A percentile compares a stretch with the other conserved stretches of the same genome.
Conservation (phyloP, 371 early-diverging fungal species). For the Parasitella parasitica region DNA sequence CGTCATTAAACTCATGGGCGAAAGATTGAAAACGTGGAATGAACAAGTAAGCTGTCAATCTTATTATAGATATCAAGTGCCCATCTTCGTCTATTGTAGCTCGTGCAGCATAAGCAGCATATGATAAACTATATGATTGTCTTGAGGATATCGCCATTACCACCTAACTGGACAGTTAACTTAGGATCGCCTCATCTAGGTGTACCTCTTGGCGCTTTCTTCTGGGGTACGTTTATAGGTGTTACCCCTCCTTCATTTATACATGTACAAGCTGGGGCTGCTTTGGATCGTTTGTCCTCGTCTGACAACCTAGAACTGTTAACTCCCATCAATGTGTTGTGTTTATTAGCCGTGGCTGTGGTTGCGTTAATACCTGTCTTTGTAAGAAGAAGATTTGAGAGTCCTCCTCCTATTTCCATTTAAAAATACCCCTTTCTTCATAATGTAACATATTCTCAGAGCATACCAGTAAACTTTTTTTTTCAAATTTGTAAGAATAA, state of each 20-base stretch:
- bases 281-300: constrained; percentile 56
- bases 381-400: constrained; percentile 31
- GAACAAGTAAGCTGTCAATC: constrained; percentile 46
- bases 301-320: constrained; percentile 47
- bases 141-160: constrained; percentile 56
- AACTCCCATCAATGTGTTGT: constrained; percentile 42
- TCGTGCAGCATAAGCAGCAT: constrained; percentile 57
- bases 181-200: constrained; percentile 63
- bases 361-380: constrained; percentile 50
- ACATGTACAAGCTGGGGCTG: constrained; percentile 68
- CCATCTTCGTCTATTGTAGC: constrained; percentile 23
- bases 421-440: neutral
- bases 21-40: constrained; percentile 60
- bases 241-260: constrained; percentile 63
- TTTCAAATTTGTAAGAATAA: too few species aligned
- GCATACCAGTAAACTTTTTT: neutral
- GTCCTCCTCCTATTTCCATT: neutral
- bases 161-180: constrained; percentile 68
- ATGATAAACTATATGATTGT: constrained; percentile 67
- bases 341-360: constrained; percentile 43
- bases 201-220: constrained; percentile 53
- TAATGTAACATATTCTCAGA: neutral
- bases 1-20: constrained; percentile 53
- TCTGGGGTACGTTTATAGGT: constrained; percentile 56
- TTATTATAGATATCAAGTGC: neutral